Percentiles rank a stretch among this genome's conserved stretches.
Evolutionary conservation across 257 asterid species (phyloP).

Genomic region (Asclepias syriaca): DNA sequence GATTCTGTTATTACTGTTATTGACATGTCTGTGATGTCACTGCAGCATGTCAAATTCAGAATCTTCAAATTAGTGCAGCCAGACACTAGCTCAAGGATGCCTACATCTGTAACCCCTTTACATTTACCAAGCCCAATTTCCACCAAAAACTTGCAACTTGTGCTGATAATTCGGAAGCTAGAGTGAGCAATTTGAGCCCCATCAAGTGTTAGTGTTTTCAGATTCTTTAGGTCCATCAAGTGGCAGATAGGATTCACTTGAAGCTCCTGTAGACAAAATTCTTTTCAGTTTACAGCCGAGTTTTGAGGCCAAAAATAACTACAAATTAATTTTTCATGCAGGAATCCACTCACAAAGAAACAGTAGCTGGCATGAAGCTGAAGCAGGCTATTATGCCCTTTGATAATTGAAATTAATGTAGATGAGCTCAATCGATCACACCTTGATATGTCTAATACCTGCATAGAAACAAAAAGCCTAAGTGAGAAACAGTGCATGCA

Average conservation of each 20-base stretch:
- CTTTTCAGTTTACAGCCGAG: conserved; percentile 9
- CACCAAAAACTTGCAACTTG: conserved; percentile 36
- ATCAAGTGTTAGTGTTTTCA: conserved; percentile 41
- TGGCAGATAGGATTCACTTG: conserved; percentile 27
- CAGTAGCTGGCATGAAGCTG: conserved; percentile 65
- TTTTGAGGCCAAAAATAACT: conserved; percentile 8
- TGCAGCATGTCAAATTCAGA: conserved; percentile 64
- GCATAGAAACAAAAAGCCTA: conserved; percentile 16
- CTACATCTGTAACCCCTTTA: conserved; percentile 47
- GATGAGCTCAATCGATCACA: conserved; percentile 49
- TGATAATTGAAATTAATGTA: conserved; percentile 41
- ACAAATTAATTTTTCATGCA: neutral
- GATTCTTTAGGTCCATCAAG: conserved; percentile 41
- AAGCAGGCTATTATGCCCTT: conserved; percentile 37
- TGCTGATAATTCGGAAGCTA: conserved; percentile 35
- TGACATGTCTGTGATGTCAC: conserved; percentile 51
- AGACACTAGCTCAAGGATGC: conserved; percentile 46
- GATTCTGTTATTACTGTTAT: conserved; percentile 44
- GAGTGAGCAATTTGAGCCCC: conserved; percentile 46
- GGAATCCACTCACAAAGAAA: conserved; percentile 44
- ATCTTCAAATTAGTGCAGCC: conserved; percentile 40
- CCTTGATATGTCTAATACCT: conserved; percentile 70
- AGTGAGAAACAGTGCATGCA: neutral
- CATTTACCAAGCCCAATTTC: conserved; percentile 69
- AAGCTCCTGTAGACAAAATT: conserved; percentile 42